Evolutionary conservation across 2,329 filamentous ascomycete genomes (phyloP), one percentile per base, ranked within the genome.

Genomic region (Coniochaeta sp.): DNA sequence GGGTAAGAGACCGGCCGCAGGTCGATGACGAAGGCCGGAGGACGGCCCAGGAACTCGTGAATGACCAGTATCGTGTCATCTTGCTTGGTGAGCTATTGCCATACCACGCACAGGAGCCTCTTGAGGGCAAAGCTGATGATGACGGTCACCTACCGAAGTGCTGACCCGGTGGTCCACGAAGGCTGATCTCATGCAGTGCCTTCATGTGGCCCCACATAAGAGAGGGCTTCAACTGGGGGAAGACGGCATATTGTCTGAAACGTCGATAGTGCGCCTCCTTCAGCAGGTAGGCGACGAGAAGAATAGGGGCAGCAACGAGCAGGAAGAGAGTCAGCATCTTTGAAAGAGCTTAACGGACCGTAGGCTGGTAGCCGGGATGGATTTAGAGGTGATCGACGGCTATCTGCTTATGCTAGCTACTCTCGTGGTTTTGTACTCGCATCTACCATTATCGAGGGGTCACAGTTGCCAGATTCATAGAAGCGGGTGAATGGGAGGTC

Each of bases 21-120:
- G 50, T 77, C 74, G 14, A 74, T 22, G 0, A 75, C 57, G 58
- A 74, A 65, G 22, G 74, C 34, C 1, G 72, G 67, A 6, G 75
- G 74, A 9, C 67, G 68, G 0, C 70, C 72, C 11, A 73, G 58
- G 0, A 63, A 61, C 33, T 71, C 62, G n/a, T 62, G 60, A 63
- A 76, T 73, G 19, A 64, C 62, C 2, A 47, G 47, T 7, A 71
- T 66, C 6, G 68, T 54, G 7, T 63, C 50, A 50, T 74, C 69
- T 67, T 38, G 44, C 36, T 62, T 36, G 59, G 31, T 31, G 36
- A 44, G 16, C 22, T 33, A 8, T 16, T 22, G 16, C n/a, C 17
- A n/a, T 16, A 17, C 16, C 40, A 19, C 2, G 3, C 31, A 24
- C 19, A 6, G 22, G 19, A 24, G 33, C 16, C 16, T 4, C 38